Evolutionary conservation across 257 asterid species (phyloP), one percentile per base, ranked within the genome.

Genomic region (Lithospermum erythrorhizon): DNA sequence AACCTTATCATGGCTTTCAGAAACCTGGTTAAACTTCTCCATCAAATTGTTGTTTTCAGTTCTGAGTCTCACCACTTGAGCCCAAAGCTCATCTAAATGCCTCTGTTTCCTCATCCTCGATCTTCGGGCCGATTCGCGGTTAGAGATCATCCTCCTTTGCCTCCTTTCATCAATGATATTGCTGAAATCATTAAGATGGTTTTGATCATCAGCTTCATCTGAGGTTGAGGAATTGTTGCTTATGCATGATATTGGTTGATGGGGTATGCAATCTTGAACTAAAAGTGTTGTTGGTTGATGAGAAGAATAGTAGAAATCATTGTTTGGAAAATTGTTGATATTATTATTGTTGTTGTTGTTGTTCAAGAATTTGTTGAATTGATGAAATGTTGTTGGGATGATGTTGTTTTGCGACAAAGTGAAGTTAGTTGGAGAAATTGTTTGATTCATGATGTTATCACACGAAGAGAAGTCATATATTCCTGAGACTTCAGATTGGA

Each of bases 51-150:
- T 72, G 16, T 87, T 87, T 58, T 90, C 95, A 0, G 82, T 80
- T 55, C 81, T 74, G 60, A 90, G 91, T 13, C 80, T 89, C 54
- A 75, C 60, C 16, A 87, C 95, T 73, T 87, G 96, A 2, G 89
- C 73, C 85, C 91, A 76, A 2, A 90, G 79, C 78, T 87, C 97
- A 30, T 87, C 96, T 4, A 90, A 90, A 59, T 87, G 96, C 71
- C 81, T 81, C 76, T 90, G 96, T 62, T 90, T 90, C 25, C 97
- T 67, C 97, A 90, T 90, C 77, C 97, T 82, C 1, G 97, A 90
- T 67, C 97, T 76, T 17, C 97, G 61, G 0, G 97, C 97, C 0
- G 97, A 90, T 65, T 87, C 96, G 47, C 96, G 68, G 63, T 87
- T 90, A 2, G 97, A 90, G 71, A 87, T 83, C 96, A 87, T 90